A percentile compares a stretch with the other conserved stretches of the same genome.
These are phyloP conservation scores for Elongisporangium anandrum DNA, from an alignment of 352 stramenopile species.

Conservation along the genomic window DNA sequence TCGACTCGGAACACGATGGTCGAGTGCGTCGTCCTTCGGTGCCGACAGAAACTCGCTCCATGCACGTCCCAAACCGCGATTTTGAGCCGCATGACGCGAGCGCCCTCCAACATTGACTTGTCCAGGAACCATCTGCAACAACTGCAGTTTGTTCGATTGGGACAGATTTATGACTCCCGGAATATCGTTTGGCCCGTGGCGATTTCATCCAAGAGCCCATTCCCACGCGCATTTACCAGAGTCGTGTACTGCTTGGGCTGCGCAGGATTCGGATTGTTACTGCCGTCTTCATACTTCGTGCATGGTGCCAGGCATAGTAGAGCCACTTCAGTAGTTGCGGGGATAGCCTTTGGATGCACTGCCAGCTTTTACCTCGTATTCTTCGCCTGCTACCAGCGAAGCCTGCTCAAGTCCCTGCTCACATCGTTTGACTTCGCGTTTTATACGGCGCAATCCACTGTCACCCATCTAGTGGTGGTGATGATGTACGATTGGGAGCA, in stretches of 20 bases:
- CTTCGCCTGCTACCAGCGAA: conserved; percentile 1
- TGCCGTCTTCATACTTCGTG: conserved; percentile 4
- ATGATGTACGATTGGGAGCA: conserved; percentile 10
- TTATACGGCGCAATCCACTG: neutral
- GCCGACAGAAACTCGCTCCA: neutral
- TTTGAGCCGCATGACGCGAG: neutral
- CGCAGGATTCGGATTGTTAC: conserved; percentile 1
- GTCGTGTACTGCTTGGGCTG: conserved; percentile 4
- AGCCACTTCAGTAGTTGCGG: neutral
- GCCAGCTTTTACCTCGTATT: conserved; percentile 1
- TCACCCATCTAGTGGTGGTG: conserved; percentile 2
- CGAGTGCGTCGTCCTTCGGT: conserved; percentile 14
- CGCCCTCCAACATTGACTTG: neutral
- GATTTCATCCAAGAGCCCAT: conserved; percentile 5
- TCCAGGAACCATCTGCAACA: conserved; percentile 11
- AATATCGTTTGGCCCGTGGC: conserved; percentile 7
- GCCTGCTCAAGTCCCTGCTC: conserved; percentile 2
- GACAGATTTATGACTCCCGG: conserved; percentile 6
- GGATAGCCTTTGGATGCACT: neutral
- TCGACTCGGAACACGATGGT: conserved; percentile 5
- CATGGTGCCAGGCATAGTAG: neutral
- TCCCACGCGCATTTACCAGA: conserved; percentile 1
- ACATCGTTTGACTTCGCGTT: conserved; percentile 7
- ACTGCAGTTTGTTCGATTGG: conserved; percentile 13
- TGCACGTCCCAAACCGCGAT: neutral